Evolutionary conservation across 495 filamentous ascomycete species (phyloP).

Genomic region (Penicillium arizonense): DNA sequence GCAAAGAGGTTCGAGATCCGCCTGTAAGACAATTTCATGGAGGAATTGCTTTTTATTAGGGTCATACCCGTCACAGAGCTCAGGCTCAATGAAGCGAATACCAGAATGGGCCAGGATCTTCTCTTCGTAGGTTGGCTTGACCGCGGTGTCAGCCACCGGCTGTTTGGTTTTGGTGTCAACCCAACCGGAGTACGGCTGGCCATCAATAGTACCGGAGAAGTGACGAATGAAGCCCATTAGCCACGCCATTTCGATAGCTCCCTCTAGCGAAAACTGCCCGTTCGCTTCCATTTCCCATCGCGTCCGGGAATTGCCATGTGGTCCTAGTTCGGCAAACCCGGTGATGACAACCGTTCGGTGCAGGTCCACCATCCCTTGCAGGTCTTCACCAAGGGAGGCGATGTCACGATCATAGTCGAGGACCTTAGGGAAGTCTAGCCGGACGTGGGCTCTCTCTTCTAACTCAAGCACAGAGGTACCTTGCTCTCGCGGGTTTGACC

Average conservation of each 20-base stretch:
- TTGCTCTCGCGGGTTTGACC: constrained; percentile 82
- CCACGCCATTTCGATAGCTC: constrained; percentile 99
- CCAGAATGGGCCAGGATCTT: constrained; percentile 95
- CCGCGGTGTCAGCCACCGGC: constrained; percentile 94
- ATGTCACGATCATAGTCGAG: constrained; percentile 90
- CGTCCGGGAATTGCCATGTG: constrained; percentile 96
- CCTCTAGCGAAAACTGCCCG: constrained; percentile 93
- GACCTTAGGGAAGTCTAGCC: constrained; percentile 87
- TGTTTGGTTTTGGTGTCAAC: constrained; percentile 90
- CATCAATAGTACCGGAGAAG: constrained; percentile 94
- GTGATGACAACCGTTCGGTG: constrained; percentile 98
- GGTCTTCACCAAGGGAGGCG: constrained; percentile 75
- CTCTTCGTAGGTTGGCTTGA: constrained; percentile 95
- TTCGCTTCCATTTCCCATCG: constrained; percentile 99
- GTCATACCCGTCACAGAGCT: constrained; percentile 95
- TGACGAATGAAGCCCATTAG: constrained; percentile 99
- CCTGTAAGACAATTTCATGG: constrained; percentile 93
- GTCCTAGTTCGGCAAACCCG: constrained; percentile 94
- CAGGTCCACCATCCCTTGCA: constrained; percentile 96
- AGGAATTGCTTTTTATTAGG: constrained; percentile 97
- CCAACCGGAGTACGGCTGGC: constrained; percentile 94
- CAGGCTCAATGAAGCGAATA: constrained; percentile 95
- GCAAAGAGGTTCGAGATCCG: constrained; percentile 95
- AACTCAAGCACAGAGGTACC: constrained; percentile 80
- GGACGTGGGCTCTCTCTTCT: constrained; percentile 93